Evolutionary conservation across 371 early-diverging fungal genomes (phyloP).

Genomic region (Circinella minor): DNA sequence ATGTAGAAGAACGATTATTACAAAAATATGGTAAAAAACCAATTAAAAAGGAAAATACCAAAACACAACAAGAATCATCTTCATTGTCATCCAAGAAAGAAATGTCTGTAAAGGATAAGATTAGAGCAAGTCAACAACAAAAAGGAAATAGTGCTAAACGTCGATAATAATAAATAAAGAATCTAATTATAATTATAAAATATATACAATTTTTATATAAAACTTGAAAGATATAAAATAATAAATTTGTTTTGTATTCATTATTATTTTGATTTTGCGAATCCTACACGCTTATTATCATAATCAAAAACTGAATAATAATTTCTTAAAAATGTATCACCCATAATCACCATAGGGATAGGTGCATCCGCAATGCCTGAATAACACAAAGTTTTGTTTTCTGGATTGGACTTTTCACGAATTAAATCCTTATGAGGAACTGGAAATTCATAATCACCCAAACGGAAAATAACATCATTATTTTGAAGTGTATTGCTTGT

Average conservation of each 20-base stretch:
- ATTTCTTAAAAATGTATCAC: slow-evolving; percentile 39
- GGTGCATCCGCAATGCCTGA: slow-evolving; percentile 22
- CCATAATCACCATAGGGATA: slow-evolving; percentile 30
- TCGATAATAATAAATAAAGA: slow-evolving; percentile 17
- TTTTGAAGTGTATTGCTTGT: neutral
- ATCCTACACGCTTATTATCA: slow-evolving; percentile 35
- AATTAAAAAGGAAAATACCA: slow-evolving; percentile 6
- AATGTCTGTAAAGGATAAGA: slow-evolving; percentile 31
- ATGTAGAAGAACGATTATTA: slow-evolving; percentile 84
- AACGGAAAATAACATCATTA: slow-evolving; percentile 21
- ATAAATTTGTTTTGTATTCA: neutral
- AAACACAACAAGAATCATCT: neutral
- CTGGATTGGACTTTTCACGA: slow-evolving; percentile 21
- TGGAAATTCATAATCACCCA: slow-evolving; percentile 33
- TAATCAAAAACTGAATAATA: slow-evolving; percentile 49
- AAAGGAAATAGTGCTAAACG: slow-evolving; percentile 28
- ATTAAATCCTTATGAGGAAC: slow-evolving; percentile 26
- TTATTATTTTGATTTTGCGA: slow-evolving; percentile 25
- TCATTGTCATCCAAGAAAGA: slow-evolving; percentile 16
- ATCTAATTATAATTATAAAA: neutral
- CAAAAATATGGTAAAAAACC: slow-evolving; percentile 71
- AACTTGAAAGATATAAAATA: no score
- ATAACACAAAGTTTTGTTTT: slow-evolving; percentile 18
- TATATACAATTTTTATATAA: no score
- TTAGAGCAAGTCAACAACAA: slow-evolving; percentile 35